Conservation (phyloP, 768 basidiomycete species). For the Peribolospora kevripleyi region DNA sequence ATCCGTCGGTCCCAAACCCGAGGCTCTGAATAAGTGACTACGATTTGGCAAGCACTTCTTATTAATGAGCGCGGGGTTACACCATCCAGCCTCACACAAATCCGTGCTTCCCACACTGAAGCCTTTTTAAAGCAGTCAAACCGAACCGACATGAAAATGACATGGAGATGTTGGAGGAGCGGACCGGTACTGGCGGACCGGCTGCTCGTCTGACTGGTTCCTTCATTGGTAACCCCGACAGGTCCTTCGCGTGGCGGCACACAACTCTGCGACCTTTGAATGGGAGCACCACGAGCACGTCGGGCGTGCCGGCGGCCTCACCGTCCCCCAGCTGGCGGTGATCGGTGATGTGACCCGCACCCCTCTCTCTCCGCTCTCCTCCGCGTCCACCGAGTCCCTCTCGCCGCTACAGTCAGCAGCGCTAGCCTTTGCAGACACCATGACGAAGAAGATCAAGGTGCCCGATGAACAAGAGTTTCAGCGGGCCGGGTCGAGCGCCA, state of each 20-base stretch:
- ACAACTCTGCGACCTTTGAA: slow-evolving; percentile 17
- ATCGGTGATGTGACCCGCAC: slow-evolving; percentile 28
- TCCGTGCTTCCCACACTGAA: no score
- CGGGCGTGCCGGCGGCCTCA: slow-evolving; percentile 30
- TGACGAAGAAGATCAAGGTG: slow-evolving; percentile 29
- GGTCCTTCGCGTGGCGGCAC: slow-evolving; percentile 18
- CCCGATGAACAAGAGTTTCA: slow-evolving; percentile 19
- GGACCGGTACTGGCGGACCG: not conserved
- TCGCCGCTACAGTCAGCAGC: slow-evolving; percentile 30
- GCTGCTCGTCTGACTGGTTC: not conserved
- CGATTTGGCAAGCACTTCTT: no score
- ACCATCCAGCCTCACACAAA: no score
- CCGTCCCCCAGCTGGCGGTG: slow-evolving; percentile 30
- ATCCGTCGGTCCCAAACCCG: no score
- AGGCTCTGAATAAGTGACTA: no score
- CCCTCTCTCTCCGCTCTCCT: slow-evolving; percentile 16
- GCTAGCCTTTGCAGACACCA: slow-evolving; percentile 35
- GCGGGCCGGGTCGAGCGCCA: slow-evolving; percentile 1
- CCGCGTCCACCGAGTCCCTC: slow-evolving; percentile 16
- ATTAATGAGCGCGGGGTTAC: no score
- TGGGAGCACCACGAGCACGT: slow-evolving; percentile 19
- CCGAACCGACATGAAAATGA: no score
- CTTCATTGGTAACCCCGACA: not conserved
- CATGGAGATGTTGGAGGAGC: no score
- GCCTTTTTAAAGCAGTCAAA: no score